Base-by-base conservation (phyloP, 1,139 yeast species). In the Nakaseomyces bracarensis region DNA sequence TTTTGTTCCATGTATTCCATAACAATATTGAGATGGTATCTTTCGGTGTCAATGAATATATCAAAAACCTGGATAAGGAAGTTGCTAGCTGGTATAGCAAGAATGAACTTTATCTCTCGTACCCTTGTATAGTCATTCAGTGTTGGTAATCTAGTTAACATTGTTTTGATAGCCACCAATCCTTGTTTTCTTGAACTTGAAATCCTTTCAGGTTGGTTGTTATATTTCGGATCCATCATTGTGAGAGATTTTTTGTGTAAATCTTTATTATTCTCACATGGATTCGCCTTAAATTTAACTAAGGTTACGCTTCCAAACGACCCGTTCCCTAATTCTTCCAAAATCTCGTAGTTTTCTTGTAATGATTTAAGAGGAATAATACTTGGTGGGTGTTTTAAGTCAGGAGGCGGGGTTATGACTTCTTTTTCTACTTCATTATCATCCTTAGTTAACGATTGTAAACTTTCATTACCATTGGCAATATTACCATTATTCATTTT, bases 1-100 rank as follows among this genome's bases (percentile, higher is more conserved):
- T 81, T 86, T 62, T 79, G 86, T 51, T 81, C 84, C 85, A 89
- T 75, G 20, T 81, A 72, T 61, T 91, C 97, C 95, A 89, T 86
- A 5, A 83, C 82, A 35, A 89, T 83, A 56, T 84, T 87, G 44
- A 86, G 69, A 50, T 75, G 76, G 50, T 68, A 72, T 36, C 71
- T 64, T 9, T 55, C 49, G 38, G 72, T 69, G 61, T 87, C 96
- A 43, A 83, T 71, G 55, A 89, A 84, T 56, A 87, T 70, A 53
- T 89, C 96, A 61, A 74, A 77, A 2, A 87, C 72, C 49, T 77
- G 82, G 13, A 89, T 79, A 43, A 91, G 65, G 50, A 79, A 74
- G 14, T 75, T 74, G 62, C 85, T 95, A 0, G 85, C 71, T 1
- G 89, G 81, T 13, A 87, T 75, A 0, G 79, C 63, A 29, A 77